Base-by-base conservation (phyloP, 2,329 filamentous ascomycete species). In the Fusarium sp. region DNA sequence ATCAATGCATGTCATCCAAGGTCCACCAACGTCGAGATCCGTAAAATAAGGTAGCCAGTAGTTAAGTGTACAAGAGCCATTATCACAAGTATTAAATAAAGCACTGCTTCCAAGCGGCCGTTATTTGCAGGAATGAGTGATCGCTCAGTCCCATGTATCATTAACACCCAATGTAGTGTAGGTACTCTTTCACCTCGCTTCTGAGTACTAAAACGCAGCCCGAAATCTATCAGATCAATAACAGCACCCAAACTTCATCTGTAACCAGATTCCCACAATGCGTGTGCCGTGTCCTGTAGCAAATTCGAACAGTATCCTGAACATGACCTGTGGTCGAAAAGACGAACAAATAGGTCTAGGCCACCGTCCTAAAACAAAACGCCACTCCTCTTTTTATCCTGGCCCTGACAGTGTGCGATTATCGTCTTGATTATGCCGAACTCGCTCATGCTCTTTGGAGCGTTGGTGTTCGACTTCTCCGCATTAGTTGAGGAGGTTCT, bases 331-430 rank as follows among this genome's bases (percentile, higher is more conserved):
- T 33, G 20, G 40, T 10, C 60, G 34, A 67, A 67, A 46, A 66
- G 64, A 62, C 53, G 38, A 53, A 50, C 40, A 14, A 56, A 33
- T 29, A 60, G 23, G 25, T 16, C 53, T 53, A 42, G 51, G 55
- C 49, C 42, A 63, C 49, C 62, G 49, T 60, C 51, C 53, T 49
- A 69, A 75, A 71, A 64, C 65, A 73, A 75, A 75, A 75, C 73
- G 73, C 73, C 73, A 62, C 68, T 61, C 58, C 57, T 66, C 60
- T 66, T 68, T 67, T 72, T 68, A 67, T 61, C 70, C 68, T 58
- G 23, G 44, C 62, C 62, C 58, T 57, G 27, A 61, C 59, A 66
- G 54, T 66, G 56, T 64, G 50, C 54, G 67, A 61, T 16, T 54
- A 69, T 55, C 62, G 63, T 62, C 44, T n/a, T 63, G 58, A 69